phyloP scores from a whole-genome alignment of 2,329 filamentous ascomycete genomes.

The Phialocephala sp. region DNA sequence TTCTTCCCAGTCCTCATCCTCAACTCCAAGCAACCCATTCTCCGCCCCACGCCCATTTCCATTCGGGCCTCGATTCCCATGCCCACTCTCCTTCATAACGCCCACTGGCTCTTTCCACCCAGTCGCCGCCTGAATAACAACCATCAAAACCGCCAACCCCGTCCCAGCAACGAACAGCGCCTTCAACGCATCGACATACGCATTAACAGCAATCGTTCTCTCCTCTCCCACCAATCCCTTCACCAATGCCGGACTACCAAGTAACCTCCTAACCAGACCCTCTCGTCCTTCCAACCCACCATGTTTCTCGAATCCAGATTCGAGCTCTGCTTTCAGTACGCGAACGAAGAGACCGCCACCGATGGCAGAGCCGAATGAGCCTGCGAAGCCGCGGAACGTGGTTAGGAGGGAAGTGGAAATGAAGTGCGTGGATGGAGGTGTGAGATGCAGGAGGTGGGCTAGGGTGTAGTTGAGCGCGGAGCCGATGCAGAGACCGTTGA shows the following conservation, averaged over 20 bases:
- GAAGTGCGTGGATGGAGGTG: constrained; percentile 69
- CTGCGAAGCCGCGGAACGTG: constrained; percentile 82
- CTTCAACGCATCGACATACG: constrained; percentile 60
- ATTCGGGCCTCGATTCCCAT: too few relatives aligned
- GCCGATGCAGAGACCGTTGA: constrained; percentile 76
- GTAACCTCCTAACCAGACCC: constrained; percentile 57
- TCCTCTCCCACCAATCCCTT: constrained; percentile 54
- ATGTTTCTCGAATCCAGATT: constrained; percentile 46
- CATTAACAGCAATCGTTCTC: constrained; percentile 54
- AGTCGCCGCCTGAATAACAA: constrained; percentile 61
- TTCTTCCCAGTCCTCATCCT: constrained; percentile 35
- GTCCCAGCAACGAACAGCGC: constrained; percentile 58
- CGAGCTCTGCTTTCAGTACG: constrained; percentile 34
- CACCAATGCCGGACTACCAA: constrained; percentile 65
- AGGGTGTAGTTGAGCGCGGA: constrained; percentile 80
- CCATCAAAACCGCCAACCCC: constrained; percentile 53
- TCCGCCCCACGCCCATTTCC: constrained; percentile 10
- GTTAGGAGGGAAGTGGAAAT: constrained; percentile 77
- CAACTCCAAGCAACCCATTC: constrained; percentile 17
- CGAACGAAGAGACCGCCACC: constrained; percentile 64
- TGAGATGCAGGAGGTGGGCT: constrained; percentile 78
- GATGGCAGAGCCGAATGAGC: constrained; percentile 79
- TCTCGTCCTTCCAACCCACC: constrained; percentile 39
- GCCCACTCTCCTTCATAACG: constrained; percentile 15
- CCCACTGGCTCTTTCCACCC: constrained; percentile 54